Evolutionary conservation across 139 green algal genomes (phyloP), one percentile per base, ranked within the genome.

Genomic region (Picochlorum sp.): DNA sequence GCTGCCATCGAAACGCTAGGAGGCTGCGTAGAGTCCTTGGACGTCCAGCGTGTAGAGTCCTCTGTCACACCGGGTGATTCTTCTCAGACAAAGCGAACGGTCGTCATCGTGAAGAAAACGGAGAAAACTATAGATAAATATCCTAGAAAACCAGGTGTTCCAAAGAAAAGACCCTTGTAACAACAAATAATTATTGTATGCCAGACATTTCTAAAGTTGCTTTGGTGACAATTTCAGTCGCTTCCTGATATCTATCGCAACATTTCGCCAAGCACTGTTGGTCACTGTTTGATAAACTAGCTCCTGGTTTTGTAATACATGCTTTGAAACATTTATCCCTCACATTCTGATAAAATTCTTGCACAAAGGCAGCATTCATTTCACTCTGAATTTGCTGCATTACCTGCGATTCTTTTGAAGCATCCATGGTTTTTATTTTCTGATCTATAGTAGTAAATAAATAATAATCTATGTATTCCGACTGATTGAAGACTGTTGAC

Each of bases 311-410:
- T 32, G 84, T 87, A 16, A 98, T 65, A 71, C 92, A 98, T 62
- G 82, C 79, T 56, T 92, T 83, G 62, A 96, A 97, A 76, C 92
- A 97, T 71, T 96, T 95, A 74, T 97, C 91, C 5, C 91, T 77
- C 24, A 96, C 85, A 7, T 89, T 96, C 80, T 78, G 71, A 56
- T 78, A 78, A 49, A 78, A 78, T 37, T 71, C 66, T 38, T 78
- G 66, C 2, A 78, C 41, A 50, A 71, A 73, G 10, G 66, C 61
- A 3, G 74, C 52, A 18, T 50, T 62, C 72, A 78, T 78, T 54
- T 74, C 66, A 14, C 74, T 66, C 44, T 78, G 26, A 44, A 71
- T 69, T 56, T 71, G 69, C 54, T 58, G 34, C 34, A 41, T 41
- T 41, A 41, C 34, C 34, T 41, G 34, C 34, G 34, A 41, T 41